phyloP scores from a whole-genome alignment of 129 eudicot species.

The Centrapalus pauciflorus region DNA sequence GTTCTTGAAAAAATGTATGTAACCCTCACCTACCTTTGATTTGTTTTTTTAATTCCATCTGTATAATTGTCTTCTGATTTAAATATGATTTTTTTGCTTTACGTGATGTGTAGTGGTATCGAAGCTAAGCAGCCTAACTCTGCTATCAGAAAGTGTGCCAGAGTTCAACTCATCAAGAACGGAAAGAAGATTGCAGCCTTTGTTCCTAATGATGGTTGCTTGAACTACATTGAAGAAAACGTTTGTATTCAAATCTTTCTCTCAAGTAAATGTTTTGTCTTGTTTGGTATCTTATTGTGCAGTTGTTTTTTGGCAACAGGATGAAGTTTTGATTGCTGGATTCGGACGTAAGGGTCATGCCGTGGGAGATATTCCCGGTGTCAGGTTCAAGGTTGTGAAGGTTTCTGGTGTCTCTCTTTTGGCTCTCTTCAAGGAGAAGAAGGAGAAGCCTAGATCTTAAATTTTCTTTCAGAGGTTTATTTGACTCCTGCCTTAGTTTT shows the following conservation, averaged over 20 bases:
- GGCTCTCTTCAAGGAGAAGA: constrained; percentile 64
- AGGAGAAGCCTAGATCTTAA: constrained; percentile 69
- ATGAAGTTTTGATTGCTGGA: constrained; percentile 71
- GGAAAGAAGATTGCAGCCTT: constrained; percentile 64
- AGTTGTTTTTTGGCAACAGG: constrained; percentile 23
- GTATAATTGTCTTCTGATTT: neutral
- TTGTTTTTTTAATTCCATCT: neutral
- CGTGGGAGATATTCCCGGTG: constrained; percentile 76
- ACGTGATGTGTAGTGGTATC: constrained; percentile 34
- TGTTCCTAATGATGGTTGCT: constrained; percentile 61
- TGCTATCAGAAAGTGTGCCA: constrained; percentile 60
- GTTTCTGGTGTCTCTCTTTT: constrained; percentile 65
- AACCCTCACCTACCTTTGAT: neutral
- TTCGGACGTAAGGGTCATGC: constrained; percentile 73
- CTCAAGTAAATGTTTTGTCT: neutral
- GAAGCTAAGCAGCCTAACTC: constrained; percentile 62
- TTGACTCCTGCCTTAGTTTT: neutral
- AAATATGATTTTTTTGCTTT: neutral
- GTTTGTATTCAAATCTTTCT: constrained; percentile 18
- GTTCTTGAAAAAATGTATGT: constrained; percentile 58
- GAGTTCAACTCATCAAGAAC: constrained; percentile 57
- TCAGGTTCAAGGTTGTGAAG: constrained; percentile 69
- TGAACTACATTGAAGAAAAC: constrained; percentile 59
- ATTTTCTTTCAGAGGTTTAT: neutral
- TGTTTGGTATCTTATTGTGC: neutral